These are phyloP conservation scores for Melastoma malabathricum DNA, from an alignment of 345 rosid species.

Conservation along the genomic window DNA sequence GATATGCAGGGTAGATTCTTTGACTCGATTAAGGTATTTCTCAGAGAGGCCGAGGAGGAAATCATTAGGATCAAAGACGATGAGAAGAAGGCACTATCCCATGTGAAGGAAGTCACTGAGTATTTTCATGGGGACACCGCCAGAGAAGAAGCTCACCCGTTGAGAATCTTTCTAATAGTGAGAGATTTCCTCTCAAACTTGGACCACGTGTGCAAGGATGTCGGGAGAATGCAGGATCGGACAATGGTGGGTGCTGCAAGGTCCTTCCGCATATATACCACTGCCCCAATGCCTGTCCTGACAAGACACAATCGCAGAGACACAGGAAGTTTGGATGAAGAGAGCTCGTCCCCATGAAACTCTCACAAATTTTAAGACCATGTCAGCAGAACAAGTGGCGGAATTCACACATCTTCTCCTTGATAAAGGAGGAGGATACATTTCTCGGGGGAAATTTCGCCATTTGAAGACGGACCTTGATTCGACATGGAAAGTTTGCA, in stretches of 20 bases:
- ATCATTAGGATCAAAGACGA: constrained; percentile 49
- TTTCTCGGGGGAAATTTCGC: no score
- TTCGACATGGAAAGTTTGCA: no score
- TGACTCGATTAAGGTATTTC: constrained; percentile 50
- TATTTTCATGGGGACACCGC: constrained; percentile 82
- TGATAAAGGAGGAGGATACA: no score
- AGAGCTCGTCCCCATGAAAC: constrained; percentile 60
- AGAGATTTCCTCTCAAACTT: constrained; percentile 67
- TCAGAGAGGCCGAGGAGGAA: constrained; percentile 75
- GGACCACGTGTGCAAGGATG: constrained; percentile 95
- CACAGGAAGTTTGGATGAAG: constrained; percentile 68
- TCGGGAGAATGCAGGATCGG: constrained; percentile 71
- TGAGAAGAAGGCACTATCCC: constrained; percentile 59
- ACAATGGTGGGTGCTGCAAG: constrained; percentile 65
- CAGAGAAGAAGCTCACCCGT: constrained; percentile 91
- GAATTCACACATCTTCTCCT: neutral
- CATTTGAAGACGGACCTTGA: no score
- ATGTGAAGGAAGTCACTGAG: constrained; percentile 83
- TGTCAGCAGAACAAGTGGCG: constrained; percentile 11
- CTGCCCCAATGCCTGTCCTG: constrained; percentile 74
- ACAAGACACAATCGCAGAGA: constrained; percentile 50
- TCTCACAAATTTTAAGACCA: constrained; percentile 20
- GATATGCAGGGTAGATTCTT: constrained; percentile 60
- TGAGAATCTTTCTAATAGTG: constrained; percentile 80
- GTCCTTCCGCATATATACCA: constrained; percentile 71